Evolutionary conservation across 1,284 basidiomycete genomes (phyloP).

Genomic region (Cystobasidium pallidum): DNA sequence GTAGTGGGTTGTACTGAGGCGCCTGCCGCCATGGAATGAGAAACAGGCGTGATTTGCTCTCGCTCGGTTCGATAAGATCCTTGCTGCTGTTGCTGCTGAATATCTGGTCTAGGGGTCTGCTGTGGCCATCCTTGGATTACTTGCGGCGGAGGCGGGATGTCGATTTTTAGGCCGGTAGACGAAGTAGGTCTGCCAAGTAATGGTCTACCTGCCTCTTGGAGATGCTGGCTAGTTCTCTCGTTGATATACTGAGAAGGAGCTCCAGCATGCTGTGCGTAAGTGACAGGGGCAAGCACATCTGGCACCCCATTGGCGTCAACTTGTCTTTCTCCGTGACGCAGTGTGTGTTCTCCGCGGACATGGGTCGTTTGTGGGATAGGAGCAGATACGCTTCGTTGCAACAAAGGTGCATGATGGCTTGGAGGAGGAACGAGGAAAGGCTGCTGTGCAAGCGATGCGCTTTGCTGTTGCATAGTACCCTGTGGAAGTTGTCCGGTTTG

Average conservation of each 20-base stretch:
- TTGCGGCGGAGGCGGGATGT: slow-evolving; percentile 8
- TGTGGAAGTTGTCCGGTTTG: neutral
- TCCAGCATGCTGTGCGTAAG: neutral
- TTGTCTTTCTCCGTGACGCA: neutral
- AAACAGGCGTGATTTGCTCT: slow-evolving; percentile 2
- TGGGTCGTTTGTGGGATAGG: neutral
- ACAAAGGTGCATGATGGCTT: neutral
- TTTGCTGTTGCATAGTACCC: neutral
- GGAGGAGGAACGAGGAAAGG: slow-evolving; percentile 14
- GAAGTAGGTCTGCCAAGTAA: neutral
- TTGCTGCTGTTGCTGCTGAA: neutral
- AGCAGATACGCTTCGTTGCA: slow-evolving; percentile 8
- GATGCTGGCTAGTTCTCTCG: neutral
- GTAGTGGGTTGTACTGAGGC: neutral
- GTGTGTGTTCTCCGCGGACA: neutral
- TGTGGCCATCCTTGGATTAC: slow-evolving; percentile 2
- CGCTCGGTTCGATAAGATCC: too few species aligned
- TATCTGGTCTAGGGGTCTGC: neutral
- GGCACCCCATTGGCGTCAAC: neutral
- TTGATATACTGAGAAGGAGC: neutral
- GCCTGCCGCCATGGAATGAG: neutral
- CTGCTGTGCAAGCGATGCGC: neutral
- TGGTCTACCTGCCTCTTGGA: neutral
- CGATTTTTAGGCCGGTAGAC: neutral
- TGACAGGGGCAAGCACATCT: neutral